Conservation (phyloP, 1,284 basidiomycete species). For the Apiotrichum akiyoshidainum region DNA sequence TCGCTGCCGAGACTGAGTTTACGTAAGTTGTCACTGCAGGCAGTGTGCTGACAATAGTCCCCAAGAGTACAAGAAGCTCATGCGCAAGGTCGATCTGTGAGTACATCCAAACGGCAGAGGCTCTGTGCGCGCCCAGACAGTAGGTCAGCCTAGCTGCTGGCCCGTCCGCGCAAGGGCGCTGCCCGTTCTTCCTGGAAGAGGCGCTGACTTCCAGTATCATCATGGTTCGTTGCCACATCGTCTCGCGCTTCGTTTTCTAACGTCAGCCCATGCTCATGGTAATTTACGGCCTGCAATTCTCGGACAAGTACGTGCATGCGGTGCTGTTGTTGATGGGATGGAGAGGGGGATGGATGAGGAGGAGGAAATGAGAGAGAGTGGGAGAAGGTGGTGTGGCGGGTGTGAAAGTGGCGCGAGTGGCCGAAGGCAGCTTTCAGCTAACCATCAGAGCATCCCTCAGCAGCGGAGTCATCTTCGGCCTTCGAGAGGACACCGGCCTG, state of each 20-base stretch:
- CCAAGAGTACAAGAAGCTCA: constrained; percentile 11
- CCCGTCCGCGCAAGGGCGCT: no score
- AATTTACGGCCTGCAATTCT: constrained; percentile 16
- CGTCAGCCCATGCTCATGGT: constrained; percentile 17
- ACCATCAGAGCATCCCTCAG: constrained; percentile 1
- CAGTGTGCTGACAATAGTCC: neutral
- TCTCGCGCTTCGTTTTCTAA: no score
- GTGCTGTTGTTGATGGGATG: no score
- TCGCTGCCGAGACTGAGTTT: constrained; percentile 13
- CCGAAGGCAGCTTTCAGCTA: no score
- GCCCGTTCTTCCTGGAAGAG: no score
- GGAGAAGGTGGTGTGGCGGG: no score
- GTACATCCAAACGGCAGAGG: neutral
- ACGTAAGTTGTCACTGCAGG: constrained; percentile 1
- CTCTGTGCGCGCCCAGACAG: no score
- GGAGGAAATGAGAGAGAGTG: no score
- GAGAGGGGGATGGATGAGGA: no score
- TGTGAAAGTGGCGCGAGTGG: no score
- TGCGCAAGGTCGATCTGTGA: constrained; percentile 15
- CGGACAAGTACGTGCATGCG: constrained; percentile 10
- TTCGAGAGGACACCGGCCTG: constrained; percentile 30
- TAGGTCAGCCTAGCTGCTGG: no score
- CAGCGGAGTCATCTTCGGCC: constrained; percentile 20
- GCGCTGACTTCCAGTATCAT: neutral
- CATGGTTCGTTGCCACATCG: constrained; percentile 7